phyloP scores from a whole-genome alignment of 2,329 filamentous ascomycete species.

The Saccharata proteae region DNA sequence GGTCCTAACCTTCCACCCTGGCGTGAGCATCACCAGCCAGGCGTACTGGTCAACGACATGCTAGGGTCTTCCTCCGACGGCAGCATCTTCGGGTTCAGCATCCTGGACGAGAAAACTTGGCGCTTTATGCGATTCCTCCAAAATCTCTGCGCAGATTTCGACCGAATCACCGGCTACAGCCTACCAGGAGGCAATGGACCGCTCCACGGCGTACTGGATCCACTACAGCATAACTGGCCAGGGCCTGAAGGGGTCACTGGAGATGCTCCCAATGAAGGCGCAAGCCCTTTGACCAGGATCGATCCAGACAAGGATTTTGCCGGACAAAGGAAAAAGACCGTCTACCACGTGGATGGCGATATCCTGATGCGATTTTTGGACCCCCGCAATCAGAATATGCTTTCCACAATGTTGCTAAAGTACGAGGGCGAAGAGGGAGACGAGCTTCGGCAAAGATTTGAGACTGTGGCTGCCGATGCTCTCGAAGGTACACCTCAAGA shows the following conservation, averaged over 20 bases:
- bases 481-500: too few relatives aligned
- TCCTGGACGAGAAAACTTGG: conserved; percentile 53
- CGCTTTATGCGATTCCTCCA: conserved; percentile 62
- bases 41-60: conserved; percentile 34
- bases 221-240: background rate
- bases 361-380: conserved; percentile 22
- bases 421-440: background rate
- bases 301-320: conserved; percentile 16
- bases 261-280: conserved; percentile 15
- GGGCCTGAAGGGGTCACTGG: conserved; percentile 3
- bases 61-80: conserved; percentile 41
- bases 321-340: conserved; percentile 11
- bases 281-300: conserved; percentile 14
- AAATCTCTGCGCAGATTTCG: conserved; percentile 37
- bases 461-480: too few relatives aligned
- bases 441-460: background rate
- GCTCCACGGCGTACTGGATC: conserved; percentile 2
- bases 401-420: conserved; percentile 9
- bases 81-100: conserved; percentile 44
- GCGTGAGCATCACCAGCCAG: conserved; percentile 21
- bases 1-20: conserved; percentile 26
- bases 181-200: background rate
- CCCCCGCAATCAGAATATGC: too few relatives aligned
- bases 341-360: conserved; percentile 32
- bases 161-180: conserved; percentile 8